Conservation (phyloP, 2,329 filamentous ascomycete genomes). For the Talaromyces atroroseus region DNA sequence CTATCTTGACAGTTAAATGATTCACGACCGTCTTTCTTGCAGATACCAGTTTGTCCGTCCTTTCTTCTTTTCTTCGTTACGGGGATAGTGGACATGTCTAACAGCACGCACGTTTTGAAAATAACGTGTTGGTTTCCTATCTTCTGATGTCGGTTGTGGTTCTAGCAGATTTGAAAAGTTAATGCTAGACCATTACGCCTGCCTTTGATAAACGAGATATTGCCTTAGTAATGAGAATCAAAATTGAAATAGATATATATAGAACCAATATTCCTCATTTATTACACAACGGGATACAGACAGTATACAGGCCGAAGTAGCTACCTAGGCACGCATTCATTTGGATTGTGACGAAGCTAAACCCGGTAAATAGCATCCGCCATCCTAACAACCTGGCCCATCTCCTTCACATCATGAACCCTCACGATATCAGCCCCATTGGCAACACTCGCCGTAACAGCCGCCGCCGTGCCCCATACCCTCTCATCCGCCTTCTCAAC, state of each 20-base stretch:
- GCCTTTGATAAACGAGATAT: background rate
- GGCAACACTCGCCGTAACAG: slow-evolving; percentile 76
- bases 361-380: slow-evolving; percentile 83
- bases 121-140: background rate
- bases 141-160: slow-evolving; percentile 17
- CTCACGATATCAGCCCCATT: slow-evolving; percentile 87
- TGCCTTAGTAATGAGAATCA: slow-evolving; percentile 8
- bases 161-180: slow-evolving; percentile 17
- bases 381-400: slow-evolving; percentile 79
- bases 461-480: slow-evolving; percentile 80
- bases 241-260: background rate
- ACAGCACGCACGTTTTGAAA: background rate
- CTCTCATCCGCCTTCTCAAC: slow-evolving; percentile 65
- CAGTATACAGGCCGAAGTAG: background rate
- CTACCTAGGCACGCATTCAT: background rate
- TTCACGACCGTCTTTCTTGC: slow-evolving; percentile 8
- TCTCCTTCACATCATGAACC: slow-evolving; percentile 85
- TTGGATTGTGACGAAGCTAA: background rate
- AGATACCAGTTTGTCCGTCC: slow-evolving; percentile 10
- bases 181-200: background rate
- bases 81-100: background rate
- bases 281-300: too few relatives aligned
- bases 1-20: slow-evolving; percentile 44
- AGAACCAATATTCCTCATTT: background rate
- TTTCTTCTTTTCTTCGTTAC: background rate